Evolutionary conservation across 345 rosid species (phyloP).

Genomic region (Hibiscus syriacus): DNA sequence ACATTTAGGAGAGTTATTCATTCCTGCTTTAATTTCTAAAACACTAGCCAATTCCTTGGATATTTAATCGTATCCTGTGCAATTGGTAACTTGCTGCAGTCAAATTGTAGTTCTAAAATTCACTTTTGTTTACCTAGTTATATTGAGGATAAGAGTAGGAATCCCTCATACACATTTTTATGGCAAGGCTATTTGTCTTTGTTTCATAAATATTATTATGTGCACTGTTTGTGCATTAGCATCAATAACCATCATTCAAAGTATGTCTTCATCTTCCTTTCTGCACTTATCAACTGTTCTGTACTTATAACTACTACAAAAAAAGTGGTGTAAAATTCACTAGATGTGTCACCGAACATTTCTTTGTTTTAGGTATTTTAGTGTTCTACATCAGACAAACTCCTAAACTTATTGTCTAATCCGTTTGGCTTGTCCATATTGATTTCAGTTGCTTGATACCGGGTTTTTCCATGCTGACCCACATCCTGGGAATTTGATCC

Average conservation of each 20-base stretch:
- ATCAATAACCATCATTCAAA: not conserved
- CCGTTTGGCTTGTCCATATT: conserved; percentile 5
- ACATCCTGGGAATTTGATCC: conserved; percentile 96
- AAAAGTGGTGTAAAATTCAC: not conserved
- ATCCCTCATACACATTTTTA: not conserved
- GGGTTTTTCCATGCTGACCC: conserved; percentile 99
- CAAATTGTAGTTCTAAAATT: not conserved
- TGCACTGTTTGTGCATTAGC: not conserved
- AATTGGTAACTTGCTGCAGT: not conserved
- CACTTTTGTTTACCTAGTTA: not conserved
- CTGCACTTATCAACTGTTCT: not conserved
- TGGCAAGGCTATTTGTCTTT: not conserved
- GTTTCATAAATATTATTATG: not conserved
- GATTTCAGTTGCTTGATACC: conserved; percentile 81
- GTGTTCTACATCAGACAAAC: conserved; percentile 1
- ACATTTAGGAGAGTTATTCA: not conserved
- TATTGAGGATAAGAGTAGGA: not conserved
- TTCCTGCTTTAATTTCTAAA: not conserved
- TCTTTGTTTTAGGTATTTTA: not conserved
- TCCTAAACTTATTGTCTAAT: not conserved
- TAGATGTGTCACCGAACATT: not conserved
- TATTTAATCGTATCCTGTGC: not conserved
- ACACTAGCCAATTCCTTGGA: not conserved
- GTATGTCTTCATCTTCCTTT: conserved; percentile 1
- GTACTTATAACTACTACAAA: not conserved